Conservation (phyloP, 2,329 filamentous ascomycete genomes). For the Clonostachys sp. region DNA sequence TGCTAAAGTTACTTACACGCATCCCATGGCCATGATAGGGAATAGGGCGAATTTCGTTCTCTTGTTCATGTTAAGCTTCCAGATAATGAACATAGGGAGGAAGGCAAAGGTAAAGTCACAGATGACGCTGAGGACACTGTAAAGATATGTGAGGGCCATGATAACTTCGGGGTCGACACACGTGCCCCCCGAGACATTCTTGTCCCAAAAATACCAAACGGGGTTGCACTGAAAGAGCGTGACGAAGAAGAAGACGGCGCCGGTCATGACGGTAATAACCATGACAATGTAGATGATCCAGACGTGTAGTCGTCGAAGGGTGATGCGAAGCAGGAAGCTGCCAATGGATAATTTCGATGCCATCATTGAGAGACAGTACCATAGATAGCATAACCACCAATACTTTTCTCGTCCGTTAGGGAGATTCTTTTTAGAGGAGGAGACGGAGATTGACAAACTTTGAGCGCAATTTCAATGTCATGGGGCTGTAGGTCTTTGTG, state of each 20-base stretch:
- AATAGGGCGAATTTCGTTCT: constrained; percentile 47
- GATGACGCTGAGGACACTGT: constrained; percentile 42
- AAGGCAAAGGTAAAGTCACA: constrained; percentile 48
- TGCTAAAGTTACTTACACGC: constrained; percentile 27
- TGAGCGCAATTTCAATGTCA: constrained; percentile 21
- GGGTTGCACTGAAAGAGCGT: constrained; percentile 33
- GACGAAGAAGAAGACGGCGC: constrained; percentile 33
- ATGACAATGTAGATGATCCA: constrained; percentile 29
- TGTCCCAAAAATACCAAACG: constrained; percentile 33
- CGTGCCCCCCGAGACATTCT: constrained; percentile 19
- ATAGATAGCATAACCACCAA: constrained; percentile 32
- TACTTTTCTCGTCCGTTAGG: constrained; percentile 11
- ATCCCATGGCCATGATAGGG: constrained; percentile 50
- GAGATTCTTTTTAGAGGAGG: background rate
- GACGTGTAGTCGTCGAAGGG: constrained; percentile 21
- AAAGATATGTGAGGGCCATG: constrained; percentile 45
- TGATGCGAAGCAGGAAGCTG: constrained; percentile 34
- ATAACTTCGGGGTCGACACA: constrained; percentile 38
- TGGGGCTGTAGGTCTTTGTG: constrained; percentile 16
- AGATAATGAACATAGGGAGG: constrained; percentile 48
- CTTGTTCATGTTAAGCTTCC: constrained; percentile 47
- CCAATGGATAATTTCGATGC: constrained; percentile 35
- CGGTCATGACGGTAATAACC: constrained; percentile 24
- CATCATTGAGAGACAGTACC: constrained; percentile 28
- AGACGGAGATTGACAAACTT: constrained; percentile 13